Percentiles rank a stretch among this genome's conserved stretches.
Conservation (phyloP, 495 filamentous ascomycete species). For the Pseudevernia furfuracea region DNA sequence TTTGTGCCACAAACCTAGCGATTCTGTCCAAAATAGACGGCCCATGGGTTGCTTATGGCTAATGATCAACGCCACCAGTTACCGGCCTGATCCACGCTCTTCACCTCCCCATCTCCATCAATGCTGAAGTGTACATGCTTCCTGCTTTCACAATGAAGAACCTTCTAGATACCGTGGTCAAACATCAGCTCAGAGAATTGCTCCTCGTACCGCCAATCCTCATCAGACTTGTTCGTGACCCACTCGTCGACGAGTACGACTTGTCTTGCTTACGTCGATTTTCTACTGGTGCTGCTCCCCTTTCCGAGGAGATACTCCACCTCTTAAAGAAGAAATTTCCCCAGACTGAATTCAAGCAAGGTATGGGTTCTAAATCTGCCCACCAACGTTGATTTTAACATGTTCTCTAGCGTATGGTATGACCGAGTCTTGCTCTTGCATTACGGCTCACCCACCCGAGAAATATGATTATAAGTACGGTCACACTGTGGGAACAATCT, state of each 20-base stretch:
- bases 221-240: conserved; percentile 58
- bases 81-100: conserved; percentile 54
- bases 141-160: conserved; percentile 48
- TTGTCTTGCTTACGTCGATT: conserved; percentile 46
- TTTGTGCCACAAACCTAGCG: neutral
- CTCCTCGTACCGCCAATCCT: conserved; percentile 64
- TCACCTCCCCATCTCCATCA: conserved; percentile 50
- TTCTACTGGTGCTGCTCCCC: conserved; percentile 55
- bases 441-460: conserved; percentile 49
- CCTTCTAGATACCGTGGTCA: conserved; percentile 47
- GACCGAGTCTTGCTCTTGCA: conserved; percentile 58
- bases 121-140: conserved; percentile 52
- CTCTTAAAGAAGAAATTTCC: conserved; percentile 51
- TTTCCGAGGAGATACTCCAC: conserved; percentile 55
- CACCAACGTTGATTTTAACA: neutral
- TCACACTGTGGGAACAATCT: conserved; percentile 53
- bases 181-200: conserved; percentile 50
- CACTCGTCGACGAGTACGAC: conserved; percentile 54
- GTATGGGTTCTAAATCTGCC: conserved; percentile 9
- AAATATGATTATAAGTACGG: conserved; percentile 50
- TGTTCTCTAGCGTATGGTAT: conserved; percentile 50
- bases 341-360: conserved; percentile 55
- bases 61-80: conserved; percentile 25
- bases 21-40: neutral
- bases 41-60: neutral